Conservation (phyloP, 225 moss, liverwort and hornwort species). For the Polytrichum commune region DNA sequence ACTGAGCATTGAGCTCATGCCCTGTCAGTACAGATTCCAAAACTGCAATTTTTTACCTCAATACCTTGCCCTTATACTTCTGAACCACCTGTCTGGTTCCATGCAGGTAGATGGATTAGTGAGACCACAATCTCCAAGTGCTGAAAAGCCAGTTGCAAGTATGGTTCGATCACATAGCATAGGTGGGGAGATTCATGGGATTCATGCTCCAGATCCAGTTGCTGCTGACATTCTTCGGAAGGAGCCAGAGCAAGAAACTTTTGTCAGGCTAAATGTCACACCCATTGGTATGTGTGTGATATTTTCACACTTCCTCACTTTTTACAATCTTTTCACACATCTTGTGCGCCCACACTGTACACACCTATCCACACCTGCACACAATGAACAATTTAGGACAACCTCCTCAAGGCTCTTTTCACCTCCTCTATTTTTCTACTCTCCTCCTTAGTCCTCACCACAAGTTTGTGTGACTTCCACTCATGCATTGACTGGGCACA, state of each 20-base stretch:
- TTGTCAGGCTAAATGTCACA: slow-evolving; percentile 78
- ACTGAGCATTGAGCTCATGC: no score
- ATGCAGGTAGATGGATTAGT: slow-evolving; percentile 46
- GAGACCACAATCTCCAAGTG: slow-evolving; percentile 38
- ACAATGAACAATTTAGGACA: background rate
- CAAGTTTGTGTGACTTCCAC: background rate
- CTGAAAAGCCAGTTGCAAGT: slow-evolving; percentile 51
- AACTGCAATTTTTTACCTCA: no score
- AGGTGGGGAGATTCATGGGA: slow-evolving; percentile 78
- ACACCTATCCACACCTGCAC: no score
- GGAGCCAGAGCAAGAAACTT: slow-evolving; percentile 92
- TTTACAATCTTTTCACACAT: no score
- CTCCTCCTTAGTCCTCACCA: background rate
- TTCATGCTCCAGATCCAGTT: slow-evolving; percentile 82
- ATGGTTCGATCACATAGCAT: slow-evolving; percentile 83
- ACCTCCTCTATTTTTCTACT: background rate
- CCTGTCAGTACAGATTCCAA: no score
- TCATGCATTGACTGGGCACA: slow-evolving; percentile 15
- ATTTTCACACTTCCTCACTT: background rate
- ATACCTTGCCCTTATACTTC: background rate
- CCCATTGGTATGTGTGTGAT: slow-evolving; percentile 55
- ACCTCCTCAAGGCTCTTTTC: background rate
- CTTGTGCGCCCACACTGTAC: no score
- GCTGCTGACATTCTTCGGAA: slow-evolving; percentile 93
- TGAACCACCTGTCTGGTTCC: background rate